These are phyloP conservation scores for Collybia nuda DNA, from an alignment of 768 basidiomycete species.

Conservation along the genomic window DNA sequence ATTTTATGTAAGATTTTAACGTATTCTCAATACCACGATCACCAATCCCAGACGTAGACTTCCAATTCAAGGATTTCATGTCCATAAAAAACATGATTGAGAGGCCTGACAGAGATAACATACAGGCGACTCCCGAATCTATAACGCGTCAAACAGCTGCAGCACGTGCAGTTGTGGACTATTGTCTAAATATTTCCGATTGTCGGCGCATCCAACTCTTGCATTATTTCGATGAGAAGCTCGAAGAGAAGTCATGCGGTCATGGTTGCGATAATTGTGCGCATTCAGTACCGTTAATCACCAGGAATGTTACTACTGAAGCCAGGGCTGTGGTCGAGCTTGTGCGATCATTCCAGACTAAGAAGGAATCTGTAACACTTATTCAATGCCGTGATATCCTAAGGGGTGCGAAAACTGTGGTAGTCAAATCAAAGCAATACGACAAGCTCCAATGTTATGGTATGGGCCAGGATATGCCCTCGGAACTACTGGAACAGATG, in stretches of 20 bases:
- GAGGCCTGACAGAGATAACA: slow-evolving; percentile 44
- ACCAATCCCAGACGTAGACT: slow-evolving; percentile 49
- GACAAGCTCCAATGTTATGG: slow-evolving; percentile 53
- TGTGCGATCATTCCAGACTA: slow-evolving; percentile 42
- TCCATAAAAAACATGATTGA: slow-evolving; percentile 61
- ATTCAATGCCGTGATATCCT: slow-evolving; percentile 61
- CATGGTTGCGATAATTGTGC: slow-evolving; percentile 85
- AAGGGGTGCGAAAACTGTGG: slow-evolving; percentile 56
- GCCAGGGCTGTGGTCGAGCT: slow-evolving; percentile 60
- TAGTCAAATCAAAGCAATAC: slow-evolving; percentile 46
- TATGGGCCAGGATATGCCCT: slow-evolving; percentile 45
- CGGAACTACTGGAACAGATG: slow-evolving; percentile 63
- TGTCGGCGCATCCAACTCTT: slow-evolving; percentile 90
- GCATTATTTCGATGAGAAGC: slow-evolving; percentile 83
- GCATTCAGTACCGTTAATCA: slow-evolving; percentile 40
- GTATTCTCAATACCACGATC: neutral
- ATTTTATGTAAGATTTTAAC: slow-evolving; percentile 67
- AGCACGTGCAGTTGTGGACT: slow-evolving; percentile 70
- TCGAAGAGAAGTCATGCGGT: slow-evolving; percentile 65
- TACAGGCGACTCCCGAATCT: slow-evolving; percentile 45
- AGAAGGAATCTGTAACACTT: slow-evolving; percentile 57
- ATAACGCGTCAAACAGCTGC: slow-evolving; percentile 67
- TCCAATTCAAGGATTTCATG: slow-evolving; percentile 56
- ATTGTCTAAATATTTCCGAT: slow-evolving; percentile 76
- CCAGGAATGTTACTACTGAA: slow-evolving; percentile 59